These are phyloP conservation scores for Colletotrichum trifolii DNA, from an alignment of 2,329 filamentous ascomycete genomes.

Conservation along the genomic window DNA sequence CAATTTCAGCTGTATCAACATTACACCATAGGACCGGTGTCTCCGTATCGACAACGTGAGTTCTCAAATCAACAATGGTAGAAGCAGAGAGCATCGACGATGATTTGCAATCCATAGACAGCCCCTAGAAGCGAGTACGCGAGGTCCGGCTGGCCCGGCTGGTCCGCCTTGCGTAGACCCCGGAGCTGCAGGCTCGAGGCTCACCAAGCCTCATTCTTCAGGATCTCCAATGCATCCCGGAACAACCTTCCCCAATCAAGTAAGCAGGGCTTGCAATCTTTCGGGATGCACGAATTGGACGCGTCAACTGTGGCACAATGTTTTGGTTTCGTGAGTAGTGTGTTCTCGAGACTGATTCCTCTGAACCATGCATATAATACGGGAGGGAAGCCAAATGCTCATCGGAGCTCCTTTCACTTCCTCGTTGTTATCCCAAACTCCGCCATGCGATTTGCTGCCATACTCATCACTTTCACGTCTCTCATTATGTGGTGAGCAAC, in stretches of 20 bases:
- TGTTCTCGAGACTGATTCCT: conserved; percentile 24
- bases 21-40: conserved; percentile 1
- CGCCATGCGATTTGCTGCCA: conserved; percentile 10
- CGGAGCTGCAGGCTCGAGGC: not conserved
- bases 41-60: conserved; percentile 6
- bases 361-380: conserved; percentile 22
- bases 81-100: not conserved
- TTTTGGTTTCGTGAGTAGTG: conserved; percentile 17
- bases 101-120: not conserved
- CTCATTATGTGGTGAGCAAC: conserved; percentile 2
- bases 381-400: conserved; percentile 6
- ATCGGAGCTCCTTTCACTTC: not conserved
- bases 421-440: conserved; percentile 10
- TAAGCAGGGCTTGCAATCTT: not conserved
- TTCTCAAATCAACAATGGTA: not conserved
- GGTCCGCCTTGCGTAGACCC: not conserved
- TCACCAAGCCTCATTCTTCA: conserved; percentile 8
- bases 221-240: not conserved
- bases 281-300: conserved; percentile 8
- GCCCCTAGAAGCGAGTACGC: not conserved
- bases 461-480: not conserved
- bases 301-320: conserved; percentile 26
- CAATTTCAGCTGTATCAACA: conserved; percentile 9
- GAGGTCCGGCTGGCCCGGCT: not conserved
- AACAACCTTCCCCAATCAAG: not conserved